phyloP scores from a whole-genome alignment of 23 red algal species.

The Gracilaria gracilis region DNA sequence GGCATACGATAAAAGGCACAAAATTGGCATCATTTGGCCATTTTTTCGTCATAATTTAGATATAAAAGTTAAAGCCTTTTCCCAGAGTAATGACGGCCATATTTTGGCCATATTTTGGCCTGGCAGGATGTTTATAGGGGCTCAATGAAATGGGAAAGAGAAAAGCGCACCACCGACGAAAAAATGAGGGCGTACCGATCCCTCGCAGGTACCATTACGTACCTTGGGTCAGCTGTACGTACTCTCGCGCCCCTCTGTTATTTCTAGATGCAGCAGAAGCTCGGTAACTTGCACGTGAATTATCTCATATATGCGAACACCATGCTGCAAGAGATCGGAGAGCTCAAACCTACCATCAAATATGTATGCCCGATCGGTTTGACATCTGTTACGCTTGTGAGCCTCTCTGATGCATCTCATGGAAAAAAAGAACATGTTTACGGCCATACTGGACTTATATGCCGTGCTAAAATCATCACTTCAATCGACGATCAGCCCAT shows the following conservation, averaged over 20 bases:
- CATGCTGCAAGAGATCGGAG: neutral
- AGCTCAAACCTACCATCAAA: neutral
- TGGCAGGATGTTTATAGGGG: neutral
- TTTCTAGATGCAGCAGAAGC: conserved; percentile 1
- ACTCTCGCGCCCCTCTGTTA: neutral
- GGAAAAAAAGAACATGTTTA: neutral
- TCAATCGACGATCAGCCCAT: too few species aligned
- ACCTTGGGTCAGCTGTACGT: neutral
- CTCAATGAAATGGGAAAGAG: too few species aligned
- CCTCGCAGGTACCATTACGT: conserved; percentile 33
- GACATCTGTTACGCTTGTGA: too few species aligned
- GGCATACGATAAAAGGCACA: neutral
- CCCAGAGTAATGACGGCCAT: neutral
- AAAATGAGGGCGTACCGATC: neutral
- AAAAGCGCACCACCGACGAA: neutral
- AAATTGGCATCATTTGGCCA: neutral
- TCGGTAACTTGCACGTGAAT: neutral
- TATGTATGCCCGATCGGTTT: neutral
- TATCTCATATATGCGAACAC: too few species aligned
- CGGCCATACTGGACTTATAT: conserved; percentile 27
- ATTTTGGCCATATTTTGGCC: neutral
- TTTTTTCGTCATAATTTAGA: neutral
- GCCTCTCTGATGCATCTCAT: conserved; percentile 31
- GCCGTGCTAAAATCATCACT: too few species aligned
- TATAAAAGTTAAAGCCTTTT: neutral